Percentiles rank a stretch among this genome's conserved stretches.
Evolutionary conservation across 2,329 filamentous ascomycete genomes (phyloP).

Genomic region (Ophiostoma triangulosporum): DNA sequence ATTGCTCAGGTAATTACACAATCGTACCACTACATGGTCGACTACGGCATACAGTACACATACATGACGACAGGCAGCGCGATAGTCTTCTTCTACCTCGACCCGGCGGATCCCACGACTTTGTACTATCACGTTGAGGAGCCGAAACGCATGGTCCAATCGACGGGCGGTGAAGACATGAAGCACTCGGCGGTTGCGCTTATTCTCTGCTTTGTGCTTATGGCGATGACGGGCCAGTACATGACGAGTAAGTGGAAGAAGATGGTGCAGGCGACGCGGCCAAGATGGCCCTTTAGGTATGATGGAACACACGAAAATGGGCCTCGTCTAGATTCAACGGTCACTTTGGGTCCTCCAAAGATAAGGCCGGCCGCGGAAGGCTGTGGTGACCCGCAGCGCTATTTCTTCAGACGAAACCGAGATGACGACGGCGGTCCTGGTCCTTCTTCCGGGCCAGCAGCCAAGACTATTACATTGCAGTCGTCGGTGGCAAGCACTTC

Average conservation of each 20-base stretch:
- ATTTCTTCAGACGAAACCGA: background rate
- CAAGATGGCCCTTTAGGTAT: too few relatives aligned
- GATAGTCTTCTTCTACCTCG: constrained; percentile 4
- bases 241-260: too few relatives aligned
- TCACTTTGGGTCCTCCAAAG: background rate
- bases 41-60: constrained; percentile 8
- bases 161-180: too few relatives aligned
- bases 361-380: background rate
- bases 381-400: background rate
- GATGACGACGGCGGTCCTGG: background rate
- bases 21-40: constrained; percentile 10
- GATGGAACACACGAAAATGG: too few relatives aligned
- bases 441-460: background rate
- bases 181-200: too few relatives aligned
- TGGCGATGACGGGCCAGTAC: too few relatives aligned
- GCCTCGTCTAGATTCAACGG: too few relatives aligned
- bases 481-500: too few relatives aligned
- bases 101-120: background rate
- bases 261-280: too few relatives aligned
- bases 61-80: constrained; percentile 4
- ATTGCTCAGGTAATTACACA: constrained; percentile 4
- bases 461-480: too few relatives aligned
- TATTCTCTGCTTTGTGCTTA: too few relatives aligned
- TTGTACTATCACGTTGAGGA: constrained; percentile 8
- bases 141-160: too few relatives aligned